These are phyloP conservation scores for Achaetomium macrosporum DNA, from an alignment of 2,329 filamentous ascomycete genomes.

Conservation along the genomic window DNA sequence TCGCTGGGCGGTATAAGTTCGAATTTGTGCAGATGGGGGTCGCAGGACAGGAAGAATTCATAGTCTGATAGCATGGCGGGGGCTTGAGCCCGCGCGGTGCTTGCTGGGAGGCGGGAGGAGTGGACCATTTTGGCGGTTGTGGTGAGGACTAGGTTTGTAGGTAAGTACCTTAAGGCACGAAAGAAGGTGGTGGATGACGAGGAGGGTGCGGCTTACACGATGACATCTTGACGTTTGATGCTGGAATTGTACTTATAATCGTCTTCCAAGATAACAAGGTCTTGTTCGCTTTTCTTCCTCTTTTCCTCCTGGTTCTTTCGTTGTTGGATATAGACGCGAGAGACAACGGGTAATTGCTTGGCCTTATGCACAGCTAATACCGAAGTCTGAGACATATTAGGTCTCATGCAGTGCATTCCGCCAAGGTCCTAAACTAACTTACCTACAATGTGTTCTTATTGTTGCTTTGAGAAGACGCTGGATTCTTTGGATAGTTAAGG, in stretches of 20 bases:
- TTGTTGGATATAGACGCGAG: not conserved
- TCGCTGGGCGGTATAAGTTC: constrained; percentile 28
- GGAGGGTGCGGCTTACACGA: constrained; percentile 12
- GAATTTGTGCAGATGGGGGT: constrained; percentile 46
- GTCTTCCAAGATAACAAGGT: not conserved
- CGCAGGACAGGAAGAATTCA: constrained; percentile 45
- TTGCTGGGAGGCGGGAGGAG: constrained; percentile 37
- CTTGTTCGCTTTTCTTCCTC: not conserved
- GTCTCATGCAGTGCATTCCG: not conserved
- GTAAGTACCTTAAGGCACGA: not conserved
- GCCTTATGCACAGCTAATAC: not conserved
- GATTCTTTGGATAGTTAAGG: no score
- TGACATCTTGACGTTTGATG: not conserved
- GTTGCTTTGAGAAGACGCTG: no score
- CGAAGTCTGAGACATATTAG: constrained; percentile 13
- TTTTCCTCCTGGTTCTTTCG: not conserved
- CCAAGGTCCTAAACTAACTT: no score
- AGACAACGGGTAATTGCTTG: not conserved
- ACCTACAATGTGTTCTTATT: no score
- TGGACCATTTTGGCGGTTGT: constrained; percentile 39
- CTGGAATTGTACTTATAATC: no score
- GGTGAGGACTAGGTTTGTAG: constrained; percentile 35
- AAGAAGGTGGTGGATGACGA: no score
- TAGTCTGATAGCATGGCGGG: constrained; percentile 46
- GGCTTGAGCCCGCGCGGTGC: constrained; percentile 31